Evolutionary conservation across 306 rosid species (phyloP).

Genomic region (Fragaria vesca): DNA sequence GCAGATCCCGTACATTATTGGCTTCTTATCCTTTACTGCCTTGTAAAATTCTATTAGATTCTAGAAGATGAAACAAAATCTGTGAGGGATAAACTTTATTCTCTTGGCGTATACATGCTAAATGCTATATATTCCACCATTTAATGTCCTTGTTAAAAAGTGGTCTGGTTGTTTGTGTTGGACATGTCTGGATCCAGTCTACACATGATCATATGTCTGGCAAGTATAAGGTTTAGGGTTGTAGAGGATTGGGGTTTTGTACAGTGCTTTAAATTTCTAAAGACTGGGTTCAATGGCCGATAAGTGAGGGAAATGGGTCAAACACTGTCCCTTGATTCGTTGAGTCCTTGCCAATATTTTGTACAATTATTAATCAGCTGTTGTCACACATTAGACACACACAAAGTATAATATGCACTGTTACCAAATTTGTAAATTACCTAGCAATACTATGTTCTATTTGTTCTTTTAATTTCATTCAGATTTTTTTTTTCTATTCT

Average conservation of each 20-base stretch:
- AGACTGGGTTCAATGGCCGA: background rate
- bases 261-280: background rate
- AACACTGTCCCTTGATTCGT: background rate
- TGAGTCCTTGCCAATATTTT: background rate
- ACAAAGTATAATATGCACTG: background rate
- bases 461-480: background rate
- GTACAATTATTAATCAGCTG: background rate
- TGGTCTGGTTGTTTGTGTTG: background rate
- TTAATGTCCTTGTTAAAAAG: background rate
- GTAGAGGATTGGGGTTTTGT: background rate
- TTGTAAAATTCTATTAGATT: background rate
- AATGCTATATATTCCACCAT: background rate
- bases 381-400: background rate
- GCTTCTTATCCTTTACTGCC: background rate
- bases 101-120: background rate
- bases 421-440: background rate
- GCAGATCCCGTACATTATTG: background rate
- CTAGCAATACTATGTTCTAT: background rate
- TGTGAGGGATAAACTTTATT: background rate
- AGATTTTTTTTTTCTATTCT: background rate
- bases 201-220: background rate
- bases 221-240: background rate
- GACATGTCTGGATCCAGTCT: background rate
- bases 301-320: background rate
- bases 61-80: background rate